Evolutionary conservation across 805 yeast species (phyloP).

Genomic region (Cyberlindnera veronae): DNA sequence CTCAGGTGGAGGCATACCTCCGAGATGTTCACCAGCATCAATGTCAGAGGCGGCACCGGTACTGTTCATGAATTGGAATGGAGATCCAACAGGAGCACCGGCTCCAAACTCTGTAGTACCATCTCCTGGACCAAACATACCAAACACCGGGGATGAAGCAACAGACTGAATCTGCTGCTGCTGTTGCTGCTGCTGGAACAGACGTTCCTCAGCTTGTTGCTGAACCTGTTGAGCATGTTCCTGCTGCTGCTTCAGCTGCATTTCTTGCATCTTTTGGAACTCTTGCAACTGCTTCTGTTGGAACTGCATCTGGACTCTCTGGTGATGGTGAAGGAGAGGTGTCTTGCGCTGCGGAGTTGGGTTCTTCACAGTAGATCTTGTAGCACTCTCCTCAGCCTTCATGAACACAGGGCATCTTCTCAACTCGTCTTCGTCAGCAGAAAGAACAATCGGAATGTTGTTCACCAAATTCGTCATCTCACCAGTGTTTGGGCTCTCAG

Average conservation of each 20-base stretch:
- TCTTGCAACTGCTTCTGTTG: too few relatives aligned
- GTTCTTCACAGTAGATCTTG: conserved; percentile 7
- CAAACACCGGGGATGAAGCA: background rate
- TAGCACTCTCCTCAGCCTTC: conserved; percentile 13
- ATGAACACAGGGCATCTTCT: conserved; percentile 14
- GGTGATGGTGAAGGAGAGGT: too few relatives aligned
- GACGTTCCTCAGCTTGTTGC: background rate
- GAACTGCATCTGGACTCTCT: conserved; percentile 8
- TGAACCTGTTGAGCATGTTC: background rate
- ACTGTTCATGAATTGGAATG: background rate
- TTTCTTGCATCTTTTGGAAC: too few relatives aligned
- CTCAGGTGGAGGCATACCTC: conserved; percentile 12
- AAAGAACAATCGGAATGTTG: conserved; percentile 24
- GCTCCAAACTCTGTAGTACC: background rate
- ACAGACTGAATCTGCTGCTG: background rate
- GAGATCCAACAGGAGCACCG: background rate
- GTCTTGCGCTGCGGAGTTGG: background rate
- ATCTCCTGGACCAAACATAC: background rate
- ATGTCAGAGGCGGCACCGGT: background rate
- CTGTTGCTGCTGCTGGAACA: background rate
- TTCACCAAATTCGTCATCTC: conserved; percentile 19
- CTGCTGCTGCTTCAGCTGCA: too few relatives aligned
- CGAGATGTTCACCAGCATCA: background rate
- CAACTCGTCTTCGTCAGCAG: conserved; percentile 21
- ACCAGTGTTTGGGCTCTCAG: conserved; percentile 24